Evolutionary conservation across 192 early-diverging fungal genomes (phyloP), one percentile per base, ranked within the genome.

Genomic region (Backusella sp.): DNA sequence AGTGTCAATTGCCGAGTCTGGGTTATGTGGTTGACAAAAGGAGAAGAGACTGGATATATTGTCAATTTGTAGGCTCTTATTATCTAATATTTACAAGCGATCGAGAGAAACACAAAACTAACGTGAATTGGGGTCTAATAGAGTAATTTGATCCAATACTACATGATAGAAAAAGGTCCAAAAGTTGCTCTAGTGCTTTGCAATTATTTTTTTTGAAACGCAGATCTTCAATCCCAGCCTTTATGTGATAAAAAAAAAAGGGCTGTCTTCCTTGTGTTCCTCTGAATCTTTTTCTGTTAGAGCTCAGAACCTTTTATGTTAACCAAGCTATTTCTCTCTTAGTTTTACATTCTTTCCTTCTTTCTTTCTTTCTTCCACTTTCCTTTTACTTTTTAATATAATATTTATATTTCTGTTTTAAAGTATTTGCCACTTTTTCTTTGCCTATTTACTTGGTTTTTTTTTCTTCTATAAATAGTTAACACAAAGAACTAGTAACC

Each of bases 71-170:
- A 2, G 11, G 21, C 26, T 62, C 6, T 28, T 1, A 62, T 62
- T 62, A 62, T 62, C 56, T 62, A 62, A 62, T 62, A 26, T 28
- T 49, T 49, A 49, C 4, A 49, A 19, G 19, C 46, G 46, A 1
- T 49, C 19, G 46, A 62, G 11, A 62, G 23, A 62, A 23, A 62
- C 56, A 62, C 56, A 62, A 62, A 49, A 41, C 32, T 66, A 52
- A 74, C 56, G 65, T 74, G 59, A 28, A 62, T 74, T 74, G 6
- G 36, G 59, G 37, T 66, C 56, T 28, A 66, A 74, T 23, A 59
- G 59, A 39, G 53, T 74, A 30, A 49, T 36, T 74, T 65, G 73
- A 74, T 74, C 56, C 56, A 26, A 56, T 73, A 35, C 72, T 39
- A 39, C 65, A 62, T 36, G 39, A 66, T 17, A 74, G 21, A 28